Conservation (phyloP, 1,284 basidiomycete genomes). For the Trametes hirsuta region DNA sequence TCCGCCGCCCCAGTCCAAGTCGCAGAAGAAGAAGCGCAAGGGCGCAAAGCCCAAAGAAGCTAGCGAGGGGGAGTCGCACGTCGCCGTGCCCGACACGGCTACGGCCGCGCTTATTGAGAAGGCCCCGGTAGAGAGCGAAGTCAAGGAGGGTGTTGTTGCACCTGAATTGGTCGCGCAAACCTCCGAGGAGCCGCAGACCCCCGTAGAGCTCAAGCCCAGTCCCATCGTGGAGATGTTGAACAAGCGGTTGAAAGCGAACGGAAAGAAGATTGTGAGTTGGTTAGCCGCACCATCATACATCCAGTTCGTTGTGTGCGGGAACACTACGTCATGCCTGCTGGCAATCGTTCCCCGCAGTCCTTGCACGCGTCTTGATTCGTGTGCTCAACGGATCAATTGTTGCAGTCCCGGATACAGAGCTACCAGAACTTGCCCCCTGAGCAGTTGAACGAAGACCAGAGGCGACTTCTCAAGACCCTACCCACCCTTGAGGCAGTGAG, state of each 20-base stretch:
- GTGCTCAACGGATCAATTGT: constrained; percentile 14
- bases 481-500: constrained; percentile 74
- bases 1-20: constrained; percentile 56
- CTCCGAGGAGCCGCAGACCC: constrained; percentile 42
- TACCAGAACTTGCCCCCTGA: constrained; percentile 69
- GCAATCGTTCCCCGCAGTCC: not conserved
- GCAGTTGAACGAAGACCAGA: constrained; percentile 86
- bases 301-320: not conserved
- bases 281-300: not conserved
- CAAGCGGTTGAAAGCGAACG: constrained; percentile 74
- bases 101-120: constrained; percentile 53
- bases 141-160: constrained; percentile 51
- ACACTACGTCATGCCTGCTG: constrained; percentile 22
- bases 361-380: not conserved
- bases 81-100: constrained; percentile 47
- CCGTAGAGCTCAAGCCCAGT: constrained; percentile 54
- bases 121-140: constrained; percentile 50
- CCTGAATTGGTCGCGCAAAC: constrained; percentile 49
- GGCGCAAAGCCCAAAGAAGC: constrained; percentile 33
- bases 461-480: constrained; percentile 67
- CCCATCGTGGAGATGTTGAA: constrained; percentile 77
- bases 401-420: constrained; percentile 69
- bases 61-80: constrained; percentile 25
- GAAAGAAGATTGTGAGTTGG: constrained; percentile 81
- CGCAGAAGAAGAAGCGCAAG: constrained; percentile 74